Evolutionary conservation across 148 eudicot species (phyloP).

Genomic region (Fagopyrum homotropicum): DNA sequence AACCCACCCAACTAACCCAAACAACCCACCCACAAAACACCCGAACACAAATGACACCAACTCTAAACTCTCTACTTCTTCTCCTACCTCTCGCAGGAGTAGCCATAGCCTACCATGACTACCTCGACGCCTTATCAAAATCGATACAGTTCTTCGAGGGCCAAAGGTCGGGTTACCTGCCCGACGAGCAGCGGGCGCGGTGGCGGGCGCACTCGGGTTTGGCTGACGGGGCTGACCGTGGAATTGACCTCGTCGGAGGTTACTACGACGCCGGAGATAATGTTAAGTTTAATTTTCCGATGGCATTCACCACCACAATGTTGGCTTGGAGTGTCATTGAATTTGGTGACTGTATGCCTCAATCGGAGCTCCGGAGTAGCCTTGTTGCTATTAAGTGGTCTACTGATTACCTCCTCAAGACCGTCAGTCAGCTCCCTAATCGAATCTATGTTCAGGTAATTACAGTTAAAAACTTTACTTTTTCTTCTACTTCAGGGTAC

Average conservation of each 20-base stretch:
- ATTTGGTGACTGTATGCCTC: constrained; percentile 70
- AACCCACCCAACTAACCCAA: background rate
- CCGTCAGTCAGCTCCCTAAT: constrained; percentile 50
- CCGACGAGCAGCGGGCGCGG: constrained; percentile 45
- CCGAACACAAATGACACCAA: background rate
- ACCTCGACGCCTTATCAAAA: constrained; percentile 59
- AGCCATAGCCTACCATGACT: constrained; percentile 32
- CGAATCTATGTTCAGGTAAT: constrained; percentile 78
- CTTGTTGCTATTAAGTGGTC: constrained; percentile 72
- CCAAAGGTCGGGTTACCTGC: constrained; percentile 72
- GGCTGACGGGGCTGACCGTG: constrained; percentile 46
- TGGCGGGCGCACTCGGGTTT: constrained; percentile 68
- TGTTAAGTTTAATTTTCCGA: constrained; percentile 85
- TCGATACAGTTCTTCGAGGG: constrained; percentile 79
- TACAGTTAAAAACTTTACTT: no score
- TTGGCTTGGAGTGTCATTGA: constrained; percentile 90
- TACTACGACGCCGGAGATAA: constrained; percentile 95
- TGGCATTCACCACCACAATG: constrained; percentile 96
- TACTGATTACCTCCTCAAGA: constrained; percentile 78
- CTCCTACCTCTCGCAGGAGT: background rate
- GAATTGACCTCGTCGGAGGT: constrained; percentile 60
- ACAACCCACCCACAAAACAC: background rate
- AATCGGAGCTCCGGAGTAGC: constrained; percentile 42
- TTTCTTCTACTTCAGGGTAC: no score
- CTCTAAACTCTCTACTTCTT: background rate